A percentile compares a stretch with the other conserved stretches of the same genome.
Evolutionary conservation across 2,329 filamentous ascomycete species (phyloP).

Genomic region (Ophiostoma ips): DNA sequence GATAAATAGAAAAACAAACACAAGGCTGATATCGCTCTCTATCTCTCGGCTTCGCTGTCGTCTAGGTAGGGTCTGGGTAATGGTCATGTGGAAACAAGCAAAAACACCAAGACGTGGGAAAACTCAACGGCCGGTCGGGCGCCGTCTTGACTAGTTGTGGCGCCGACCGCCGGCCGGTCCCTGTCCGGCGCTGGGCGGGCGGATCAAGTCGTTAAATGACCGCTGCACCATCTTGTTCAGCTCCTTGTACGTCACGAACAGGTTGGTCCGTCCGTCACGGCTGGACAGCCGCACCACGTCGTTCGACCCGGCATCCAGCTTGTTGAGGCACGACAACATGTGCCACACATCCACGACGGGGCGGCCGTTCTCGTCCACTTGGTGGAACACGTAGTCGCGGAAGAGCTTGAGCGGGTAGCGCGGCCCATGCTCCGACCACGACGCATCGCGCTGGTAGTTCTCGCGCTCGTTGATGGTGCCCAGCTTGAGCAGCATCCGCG

Average conservation of each 20-base stretch:
- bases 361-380: conserved; percentile 72
- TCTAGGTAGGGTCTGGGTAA: neutral
- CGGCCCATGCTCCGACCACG: conserved; percentile 87
- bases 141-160: conserved; percentile 2
- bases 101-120: no score
- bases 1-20: neutral
- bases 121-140: neutral
- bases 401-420: conserved; percentile 90
- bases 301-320: conserved; percentile 77
- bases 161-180: conserved; percentile 3
- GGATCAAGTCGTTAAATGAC: conserved; percentile 43
- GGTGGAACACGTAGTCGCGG: conserved; percentile 93
- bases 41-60: neutral
- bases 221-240: conserved; percentile 52
- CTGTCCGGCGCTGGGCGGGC: neutral
- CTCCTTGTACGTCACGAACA: conserved; percentile 84
- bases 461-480: conserved; percentile 77
- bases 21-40: neutral
- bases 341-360: conserved; percentile 79
- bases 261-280: conserved; percentile 77
- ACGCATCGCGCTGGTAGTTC: conserved; percentile 46
- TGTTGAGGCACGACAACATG: conserved; percentile 76
- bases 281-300: conserved; percentile 78
- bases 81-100: neutral
- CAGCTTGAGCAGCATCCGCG: conserved; percentile 68